Evolutionary conservation across 2,329 filamentous ascomycete species (phyloP).

Genomic region (Coniochaeta ligniaria): DNA sequence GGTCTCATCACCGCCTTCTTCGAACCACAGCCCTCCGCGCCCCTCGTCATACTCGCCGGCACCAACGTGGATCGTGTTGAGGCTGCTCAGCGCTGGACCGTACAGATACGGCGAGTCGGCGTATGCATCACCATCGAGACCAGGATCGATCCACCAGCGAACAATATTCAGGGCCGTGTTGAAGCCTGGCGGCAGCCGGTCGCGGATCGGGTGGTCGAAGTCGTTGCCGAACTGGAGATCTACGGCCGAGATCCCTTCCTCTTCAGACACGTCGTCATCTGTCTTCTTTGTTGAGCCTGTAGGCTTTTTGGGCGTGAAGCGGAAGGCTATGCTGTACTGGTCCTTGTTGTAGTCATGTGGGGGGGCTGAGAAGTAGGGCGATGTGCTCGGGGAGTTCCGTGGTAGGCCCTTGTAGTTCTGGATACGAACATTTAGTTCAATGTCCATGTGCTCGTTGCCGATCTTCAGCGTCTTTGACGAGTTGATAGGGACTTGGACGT

Average conservation of each 20-base stretch:
- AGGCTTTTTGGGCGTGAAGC: conserved; percentile 61
- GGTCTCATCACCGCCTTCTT: conserved; percentile 58
- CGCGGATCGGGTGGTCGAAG: conserved; percentile 84
- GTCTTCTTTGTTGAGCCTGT: conserved; percentile 9
- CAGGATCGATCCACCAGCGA: conserved; percentile 86
- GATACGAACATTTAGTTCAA: conserved; percentile 69
- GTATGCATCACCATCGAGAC: conserved; percentile 83
- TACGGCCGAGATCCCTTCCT: conserved; percentile 52
- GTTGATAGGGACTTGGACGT: conserved; percentile 72
- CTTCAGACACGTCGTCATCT: conserved; percentile 13
- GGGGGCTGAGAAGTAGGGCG: conserved; percentile 68
- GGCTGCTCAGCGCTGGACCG: conserved; percentile 70
- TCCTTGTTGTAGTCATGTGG: conserved; percentile 61
- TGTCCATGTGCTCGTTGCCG: conserved; percentile 54
- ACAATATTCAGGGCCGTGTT: conserved; percentile 77
- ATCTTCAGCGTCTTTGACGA: conserved; percentile 54
- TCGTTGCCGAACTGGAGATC: conserved; percentile 92
- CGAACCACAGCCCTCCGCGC: conserved; percentile 48
- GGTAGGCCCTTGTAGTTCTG: conserved; percentile 65
- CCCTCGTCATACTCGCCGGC: conserved; percentile 35
- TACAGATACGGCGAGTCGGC: conserved; percentile 82
- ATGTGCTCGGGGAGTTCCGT: conserved; percentile 57
- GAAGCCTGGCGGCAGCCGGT: conserved; percentile 81
- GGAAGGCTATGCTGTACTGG: conserved; percentile 78
- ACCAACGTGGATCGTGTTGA: conserved; percentile 70